Conservation (phyloP, 78 protist species). For the Dictyostelium brefeldianum region DNA sequence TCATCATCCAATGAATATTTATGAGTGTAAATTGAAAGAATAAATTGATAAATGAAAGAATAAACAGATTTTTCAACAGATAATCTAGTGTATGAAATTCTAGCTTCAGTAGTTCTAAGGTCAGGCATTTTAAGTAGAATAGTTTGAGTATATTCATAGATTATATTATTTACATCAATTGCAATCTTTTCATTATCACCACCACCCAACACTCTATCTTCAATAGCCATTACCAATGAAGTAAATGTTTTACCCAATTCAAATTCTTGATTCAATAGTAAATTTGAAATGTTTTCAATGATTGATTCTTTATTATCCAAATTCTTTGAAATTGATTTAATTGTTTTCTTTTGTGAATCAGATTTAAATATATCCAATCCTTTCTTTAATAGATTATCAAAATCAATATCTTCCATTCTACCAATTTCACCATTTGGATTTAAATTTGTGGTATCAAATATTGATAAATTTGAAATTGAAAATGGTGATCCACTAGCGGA, state of each 20-base stretch:
- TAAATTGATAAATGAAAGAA: background rate
- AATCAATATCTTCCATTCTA: background rate
- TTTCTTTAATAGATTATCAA: slow-evolving; percentile 11
- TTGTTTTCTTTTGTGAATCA: slow-evolving; percentile 37
- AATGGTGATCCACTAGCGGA: background rate
- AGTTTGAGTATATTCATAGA: slow-evolving; percentile 42
- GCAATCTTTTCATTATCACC: slow-evolving; percentile 5
- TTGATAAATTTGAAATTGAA: background rate
- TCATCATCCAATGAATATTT: slow-evolving; percentile 32
- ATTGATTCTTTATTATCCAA: slow-evolving; percentile 18
- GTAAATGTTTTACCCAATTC: slow-evolving; percentile 43
- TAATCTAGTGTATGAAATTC: background rate
- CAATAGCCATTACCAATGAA: background rate
- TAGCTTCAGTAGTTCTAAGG: background rate
- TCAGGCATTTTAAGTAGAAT: slow-evolving; percentile 21
- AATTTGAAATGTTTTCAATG: slow-evolving; percentile 16
- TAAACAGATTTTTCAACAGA: slow-evolving; percentile 53
- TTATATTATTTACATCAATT: background rate
- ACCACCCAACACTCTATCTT: background rate
- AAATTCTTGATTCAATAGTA: slow-evolving; percentile 49
- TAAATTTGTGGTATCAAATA: background rate
- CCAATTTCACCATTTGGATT: slow-evolving; percentile 6
- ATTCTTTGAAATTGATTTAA: slow-evolving; percentile 26
- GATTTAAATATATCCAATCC: slow-evolving; percentile 27
- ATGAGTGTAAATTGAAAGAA: slow-evolving; percentile 17